These are phyloP conservation scores for Volvox reticuliferus DNA, from an alignment of 139 green algal species.

Conservation along the genomic window DNA sequence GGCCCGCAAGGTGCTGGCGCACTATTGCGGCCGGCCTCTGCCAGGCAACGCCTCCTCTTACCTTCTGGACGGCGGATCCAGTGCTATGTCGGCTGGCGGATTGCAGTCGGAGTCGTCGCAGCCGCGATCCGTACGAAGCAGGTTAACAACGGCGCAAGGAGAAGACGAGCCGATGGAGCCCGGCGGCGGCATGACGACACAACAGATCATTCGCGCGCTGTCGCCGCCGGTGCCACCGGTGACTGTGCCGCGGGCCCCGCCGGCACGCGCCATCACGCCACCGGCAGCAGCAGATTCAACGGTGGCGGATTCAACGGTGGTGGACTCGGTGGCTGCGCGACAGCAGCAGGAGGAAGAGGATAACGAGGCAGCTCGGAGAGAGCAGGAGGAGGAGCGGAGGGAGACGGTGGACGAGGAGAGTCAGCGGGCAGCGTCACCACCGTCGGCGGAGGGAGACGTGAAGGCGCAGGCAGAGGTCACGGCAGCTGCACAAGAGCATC, in stretches of 20 bases:
- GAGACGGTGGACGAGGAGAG: neutral
- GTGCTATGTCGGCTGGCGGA: neutral
- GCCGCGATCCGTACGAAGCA: neutral
- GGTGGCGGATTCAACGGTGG: neutral
- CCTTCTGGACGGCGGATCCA: neutral
- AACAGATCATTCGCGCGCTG: neutral
- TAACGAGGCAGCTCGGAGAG: no score
- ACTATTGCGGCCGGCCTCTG: constrained; percentile 29
- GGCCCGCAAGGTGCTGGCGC: constrained; percentile 60
- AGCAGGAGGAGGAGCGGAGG: neutral
- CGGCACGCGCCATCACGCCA: constrained; percentile 10
- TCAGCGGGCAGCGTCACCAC: neutral
- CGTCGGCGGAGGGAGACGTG: neutral
- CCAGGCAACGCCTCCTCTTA: neutral
- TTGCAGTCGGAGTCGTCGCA: constrained; percentile 2
- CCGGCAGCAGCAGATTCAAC: neutral
- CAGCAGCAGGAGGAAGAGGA: neutral
- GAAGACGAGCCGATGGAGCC: neutral
- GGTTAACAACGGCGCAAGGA: neutral
- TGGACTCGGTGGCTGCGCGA: neutral
- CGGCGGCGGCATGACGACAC: neutral
- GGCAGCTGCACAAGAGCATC: neutral
- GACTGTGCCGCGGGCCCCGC: neutral
- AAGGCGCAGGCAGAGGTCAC: neutral
- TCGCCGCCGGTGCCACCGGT: constrained; percentile 7